These are phyloP conservation scores for Pestalotiopsis sp. DNA, from an alignment of 2,329 filamentous ascomycete species.

Conservation along the genomic window DNA sequence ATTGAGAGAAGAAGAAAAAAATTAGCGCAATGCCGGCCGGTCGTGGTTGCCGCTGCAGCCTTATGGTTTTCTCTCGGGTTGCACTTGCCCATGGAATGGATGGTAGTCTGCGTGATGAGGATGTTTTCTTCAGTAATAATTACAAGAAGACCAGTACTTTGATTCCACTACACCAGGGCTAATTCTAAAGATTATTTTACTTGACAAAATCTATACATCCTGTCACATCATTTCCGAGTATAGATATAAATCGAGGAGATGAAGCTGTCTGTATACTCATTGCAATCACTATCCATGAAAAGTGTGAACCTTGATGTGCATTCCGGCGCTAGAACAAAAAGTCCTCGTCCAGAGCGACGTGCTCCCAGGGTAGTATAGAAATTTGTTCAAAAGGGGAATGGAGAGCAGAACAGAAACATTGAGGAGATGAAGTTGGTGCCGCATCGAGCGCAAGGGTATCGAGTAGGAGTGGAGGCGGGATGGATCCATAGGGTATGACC, in stretches of 20 bases:
- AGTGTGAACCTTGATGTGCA: too few species aligned
- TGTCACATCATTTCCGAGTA: too few species aligned
- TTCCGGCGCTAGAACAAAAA: too few species aligned
- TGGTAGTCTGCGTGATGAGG: background rate
- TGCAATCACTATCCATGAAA: too few species aligned
- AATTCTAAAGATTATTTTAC: too few species aligned
- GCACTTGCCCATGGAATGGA: background rate
- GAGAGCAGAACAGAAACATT: background rate
- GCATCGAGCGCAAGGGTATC: background rate
- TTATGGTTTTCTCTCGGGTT: background rate
- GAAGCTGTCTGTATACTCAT: too few species aligned
- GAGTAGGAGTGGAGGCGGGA: background rate
- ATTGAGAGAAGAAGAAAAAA: background rate
- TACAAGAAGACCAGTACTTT: background rate
- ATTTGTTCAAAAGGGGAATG: background rate
- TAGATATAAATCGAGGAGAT: too few species aligned
- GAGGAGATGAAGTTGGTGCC: background rate
- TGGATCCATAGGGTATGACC: background rate
- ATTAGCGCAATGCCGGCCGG: background rate
- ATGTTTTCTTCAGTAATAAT: background rate
- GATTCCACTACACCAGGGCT: background rate
- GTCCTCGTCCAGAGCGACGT: too few species aligned
- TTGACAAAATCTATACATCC: too few species aligned
- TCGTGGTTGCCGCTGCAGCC: background rate
- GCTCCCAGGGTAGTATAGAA: too few species aligned